Evolutionary conservation across 2,329 filamentous ascomycete genomes (phyloP), one percentile per base, ranked within the genome.

Genomic region (Pseudogymnoascus sp.): DNA sequence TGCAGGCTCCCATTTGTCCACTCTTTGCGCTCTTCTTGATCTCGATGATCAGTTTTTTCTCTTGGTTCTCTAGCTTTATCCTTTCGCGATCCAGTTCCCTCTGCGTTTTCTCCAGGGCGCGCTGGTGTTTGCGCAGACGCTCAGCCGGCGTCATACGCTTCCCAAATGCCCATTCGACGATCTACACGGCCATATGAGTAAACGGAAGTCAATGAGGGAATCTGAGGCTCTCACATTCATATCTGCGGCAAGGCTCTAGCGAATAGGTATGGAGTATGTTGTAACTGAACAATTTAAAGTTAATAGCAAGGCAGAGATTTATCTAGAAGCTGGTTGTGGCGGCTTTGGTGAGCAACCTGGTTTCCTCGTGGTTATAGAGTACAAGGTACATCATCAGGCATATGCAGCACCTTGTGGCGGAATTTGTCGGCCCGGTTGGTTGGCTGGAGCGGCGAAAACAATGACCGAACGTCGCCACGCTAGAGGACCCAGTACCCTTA

Each of bases 11-110:
- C 84, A 97, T 95, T 79, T 99, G 93, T 4, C 92, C 92, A 81
- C 95, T 96, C 79, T 99, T 96, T 62, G 95, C 95, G 72, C 90
- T 96, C 80, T 96, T 96, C 81, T 96, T 97, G 79, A 99, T 99
- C 74, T 97, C 93, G 67, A 88, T 84, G 62, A 97, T 89, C 62
- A 99, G 82, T 73, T 96, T 96, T 86, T 97, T 97, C 81, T 99
- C 95, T 75, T 99, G 95, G 74, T 96, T 96, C 80, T 99, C 95
- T 34, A 99, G 82, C 80, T 99, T 99, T 68, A 93, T 88, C 64
- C 95, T 85, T 76, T 97, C 93, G 67, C 96, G 89, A 73, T 99
- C 95, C 62, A 99, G 85, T 76, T 99, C 95, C 70, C 95, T 88
- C 73, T 97, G 95, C 10, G 95, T 96, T 81, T 97, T 96, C 78